These are phyloP conservation scores for Yamadazyma taylorii DNA, from an alignment of 1,139 yeast species.

Conservation along the genomic window DNA sequence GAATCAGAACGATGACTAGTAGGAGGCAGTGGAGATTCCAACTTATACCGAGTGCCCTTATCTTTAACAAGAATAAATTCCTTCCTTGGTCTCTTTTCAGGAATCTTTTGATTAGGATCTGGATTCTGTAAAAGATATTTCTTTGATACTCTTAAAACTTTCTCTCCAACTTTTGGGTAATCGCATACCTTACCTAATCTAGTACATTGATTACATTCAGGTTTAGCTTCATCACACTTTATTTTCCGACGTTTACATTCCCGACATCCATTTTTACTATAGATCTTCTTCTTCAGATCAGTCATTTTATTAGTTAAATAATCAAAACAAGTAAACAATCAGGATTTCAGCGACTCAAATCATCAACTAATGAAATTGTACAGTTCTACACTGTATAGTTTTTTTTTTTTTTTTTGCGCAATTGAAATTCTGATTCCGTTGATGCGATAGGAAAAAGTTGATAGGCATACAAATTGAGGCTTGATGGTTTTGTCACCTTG, in stretches of 20 bases:
- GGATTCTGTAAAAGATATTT: slow-evolving; percentile 15
- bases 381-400: too few relatives aligned
- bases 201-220: slow-evolving; percentile 50
- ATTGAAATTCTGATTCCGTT: not conserved
- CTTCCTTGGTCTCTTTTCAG: slow-evolving; percentile 1
- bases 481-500: too few relatives aligned
- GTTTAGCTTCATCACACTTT: slow-evolving; percentile 61
- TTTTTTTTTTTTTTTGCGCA: not conserved
- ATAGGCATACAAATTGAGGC: too few relatives aligned
- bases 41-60: not conserved
- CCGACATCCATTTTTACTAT: slow-evolving; percentile 40
- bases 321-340: not conserved
- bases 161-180: slow-evolving; percentile 37
- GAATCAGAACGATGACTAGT: not conserved
- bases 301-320: not conserved
- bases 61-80: slow-evolving; percentile 1
- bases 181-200: slow-evolving; percentile 34
- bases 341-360: too few relatives aligned
- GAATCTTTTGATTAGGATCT: slow-evolving; percentile 3
- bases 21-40: not conserved
- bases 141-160: slow-evolving; percentile 27
- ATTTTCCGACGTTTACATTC: slow-evolving; percentile 44
- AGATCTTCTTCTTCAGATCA: slow-evolving; percentile 20
- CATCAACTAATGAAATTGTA: too few relatives aligned
- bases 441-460: slow-evolving; percentile 2